Conservation (phyloP, 2,329 filamentous ascomycete genomes). For the Madurella fahalii region DNA sequence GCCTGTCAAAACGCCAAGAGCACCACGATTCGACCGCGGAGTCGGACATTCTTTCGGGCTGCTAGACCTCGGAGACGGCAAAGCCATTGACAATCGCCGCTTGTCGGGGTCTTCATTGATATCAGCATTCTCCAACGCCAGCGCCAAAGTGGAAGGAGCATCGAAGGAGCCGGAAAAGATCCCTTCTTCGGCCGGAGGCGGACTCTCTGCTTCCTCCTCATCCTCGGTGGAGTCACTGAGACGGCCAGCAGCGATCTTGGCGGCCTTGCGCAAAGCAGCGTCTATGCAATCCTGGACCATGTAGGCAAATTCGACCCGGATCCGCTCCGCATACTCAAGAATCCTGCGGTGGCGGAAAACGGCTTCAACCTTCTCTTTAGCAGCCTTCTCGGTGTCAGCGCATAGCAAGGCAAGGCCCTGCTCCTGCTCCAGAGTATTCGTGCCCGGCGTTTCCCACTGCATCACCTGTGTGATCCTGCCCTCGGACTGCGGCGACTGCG, state of each 20-base stretch:
- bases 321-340: conserved; percentile 92
- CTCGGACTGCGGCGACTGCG: conserved; percentile 93
- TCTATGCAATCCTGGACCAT: conserved; percentile 95
- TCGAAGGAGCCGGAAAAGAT: conserved; percentile 58
- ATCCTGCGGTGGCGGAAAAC: conserved; percentile 88
- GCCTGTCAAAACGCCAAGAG: conserved; percentile 52
- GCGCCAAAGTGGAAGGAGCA: conserved; percentile 51
- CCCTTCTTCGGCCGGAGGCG: conserved; percentile 47
- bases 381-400: conserved; percentile 79
- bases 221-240: conserved; percentile 71
- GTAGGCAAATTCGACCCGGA: conserved; percentile 87
- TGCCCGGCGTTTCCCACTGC: conserved; percentile 94
- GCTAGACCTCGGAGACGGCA: conserved; percentile 77
- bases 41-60: conserved; percentile 90
- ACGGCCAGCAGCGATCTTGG: conserved; percentile 78
- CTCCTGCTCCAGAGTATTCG: conserved; percentile 87
- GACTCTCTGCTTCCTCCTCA: conserved; percentile 48
- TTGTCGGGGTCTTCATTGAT: conserved; percentile 39
- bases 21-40: conserved; percentile 73
- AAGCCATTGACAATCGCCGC: conserved; percentile 52
- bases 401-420: conserved; percentile 85
- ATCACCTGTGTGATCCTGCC: conserved; percentile 89
- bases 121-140: conserved; percentile 47
- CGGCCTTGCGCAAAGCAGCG: conserved; percentile 84
- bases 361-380: conserved; percentile 86